phyloP scores from a whole-genome alignment of 1,139 yeast genomes.

The Arxiozyma heterogenica region DNA sequence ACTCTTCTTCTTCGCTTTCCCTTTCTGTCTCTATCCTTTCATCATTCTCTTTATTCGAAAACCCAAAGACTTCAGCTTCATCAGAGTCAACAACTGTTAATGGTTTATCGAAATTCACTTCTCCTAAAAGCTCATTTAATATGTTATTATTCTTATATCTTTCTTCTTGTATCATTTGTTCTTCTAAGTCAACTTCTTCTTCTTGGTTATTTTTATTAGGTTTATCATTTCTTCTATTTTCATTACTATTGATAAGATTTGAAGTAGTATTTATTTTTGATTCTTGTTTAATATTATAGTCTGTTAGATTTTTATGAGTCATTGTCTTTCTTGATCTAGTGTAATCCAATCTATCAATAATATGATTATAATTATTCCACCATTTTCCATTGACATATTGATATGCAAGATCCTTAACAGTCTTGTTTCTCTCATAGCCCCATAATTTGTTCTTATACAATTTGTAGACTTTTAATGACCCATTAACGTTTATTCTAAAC shows the following conservation, averaged over 20 bases:
- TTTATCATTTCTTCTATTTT: constrained; percentile 19
- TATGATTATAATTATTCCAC: constrained; percentile 77
- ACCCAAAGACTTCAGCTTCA: constrained; percentile 36
- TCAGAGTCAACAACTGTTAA: constrained; percentile 44
- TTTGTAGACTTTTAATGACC: constrained; percentile 49
- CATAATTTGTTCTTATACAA: constrained; percentile 71
- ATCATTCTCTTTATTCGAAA: constrained; percentile 38
- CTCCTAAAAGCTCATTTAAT: constrained; percentile 43
- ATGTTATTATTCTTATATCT: constrained; percentile 38
- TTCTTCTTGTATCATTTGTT: constrained; percentile 15
- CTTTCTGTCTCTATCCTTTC: constrained; percentile 16
- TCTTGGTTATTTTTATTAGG: constrained; percentile 22
- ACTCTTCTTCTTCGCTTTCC: constrained; percentile 38
- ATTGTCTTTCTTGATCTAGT: constrained; percentile 13
- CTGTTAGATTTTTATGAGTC: constrained; percentile 3
- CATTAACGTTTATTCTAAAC: constrained; percentile 54
- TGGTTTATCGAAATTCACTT: constrained; percentile 56
- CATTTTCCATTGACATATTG: constrained; percentile 51
- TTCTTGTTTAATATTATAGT: constrained; percentile 9
- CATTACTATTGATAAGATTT: constrained; percentile 9
- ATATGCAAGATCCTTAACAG: constrained; percentile 53
- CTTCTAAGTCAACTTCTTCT: constrained; percentile 17
- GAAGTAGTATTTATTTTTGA: constrained; percentile 11
- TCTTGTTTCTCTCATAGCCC: constrained; percentile 72
- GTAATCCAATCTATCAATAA: constrained; percentile 48